Evolutionary conservation across 176 grass and related monocot species (phyloP), one percentile per base, ranked within the genome.

Genomic region (Oryza longistaminata): DNA sequence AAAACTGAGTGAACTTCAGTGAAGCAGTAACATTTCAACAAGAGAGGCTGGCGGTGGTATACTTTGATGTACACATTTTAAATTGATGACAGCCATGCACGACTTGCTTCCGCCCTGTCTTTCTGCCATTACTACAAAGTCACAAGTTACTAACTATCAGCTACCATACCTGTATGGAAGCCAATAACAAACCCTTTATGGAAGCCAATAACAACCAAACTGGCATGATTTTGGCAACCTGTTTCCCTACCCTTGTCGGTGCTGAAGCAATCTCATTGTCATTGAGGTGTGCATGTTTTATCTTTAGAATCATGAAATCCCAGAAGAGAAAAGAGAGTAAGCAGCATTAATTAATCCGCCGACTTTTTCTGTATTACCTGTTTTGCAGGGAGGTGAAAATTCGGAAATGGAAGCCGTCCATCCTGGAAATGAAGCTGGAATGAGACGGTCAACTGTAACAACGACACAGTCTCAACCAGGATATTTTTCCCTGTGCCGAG

Each of bases 71-170:
- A 58, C 7, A 8, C 21, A 62, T 24, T 24, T 24, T 24, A 46
- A 39, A 70, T 75, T 49, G 70, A 49, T 80, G 70, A 75, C 87
- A 80, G 49, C 62, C 70, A 80, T 62, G 62, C n/a, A 79, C 14
- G 68, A 66, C 74, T 78, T 73, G 53, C 43, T 79, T 22, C 17
- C 58, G 67, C 58, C 3, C 16, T 22, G 7, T 77, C 35, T 77
- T 66, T 65, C 11, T 27, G 13, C 6, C 39, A 14, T n/a, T 70
- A 21, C 26, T 25, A 46, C 44, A 9, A 29, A 69, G 34, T 10
- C n/a, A 58, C n/a, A n/a, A 76, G 31, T 13, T 40, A n/a, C 58
- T 24, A 9, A 24, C 58, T n/a, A 62, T 62, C 58, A 62, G 58
- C 6, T 25, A 31, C 19, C 53, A 17, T 37, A 10, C 29, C 34